Percentiles rank a stretch among this genome's conserved stretches.
These are phyloP conservation scores for Fomitopsis palustris DNA, from an alignment of 1,284 basidiomycete genomes.

Conservation along the genomic window DNA sequence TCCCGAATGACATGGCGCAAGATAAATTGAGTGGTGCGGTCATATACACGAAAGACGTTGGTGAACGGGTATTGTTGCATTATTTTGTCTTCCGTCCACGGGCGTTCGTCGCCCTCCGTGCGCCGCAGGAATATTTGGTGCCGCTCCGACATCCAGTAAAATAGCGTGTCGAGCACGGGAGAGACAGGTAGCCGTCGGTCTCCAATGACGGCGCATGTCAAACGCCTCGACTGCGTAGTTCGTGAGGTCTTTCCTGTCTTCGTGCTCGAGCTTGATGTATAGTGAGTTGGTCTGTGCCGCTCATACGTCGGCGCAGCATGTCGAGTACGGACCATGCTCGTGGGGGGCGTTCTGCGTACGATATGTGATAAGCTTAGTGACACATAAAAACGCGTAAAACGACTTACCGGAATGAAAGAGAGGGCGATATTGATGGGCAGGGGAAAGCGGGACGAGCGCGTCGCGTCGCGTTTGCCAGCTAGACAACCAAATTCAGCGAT, in stretches of 20 bases:
- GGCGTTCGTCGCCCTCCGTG: slow-evolving; percentile 25
- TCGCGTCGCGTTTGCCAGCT: slow-evolving; percentile 8
- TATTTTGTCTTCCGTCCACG: slow-evolving; percentile 37
- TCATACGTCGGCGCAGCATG: not conserved
- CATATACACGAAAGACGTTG: slow-evolving; percentile 41
- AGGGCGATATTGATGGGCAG: not conserved
- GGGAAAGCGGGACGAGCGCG: not conserved
- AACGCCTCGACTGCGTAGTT: not conserved
- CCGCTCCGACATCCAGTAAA: slow-evolving; percentile 34
- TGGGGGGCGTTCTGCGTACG: too few species aligned
- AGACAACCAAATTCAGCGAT: not conserved
- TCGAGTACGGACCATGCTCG: not conserved
- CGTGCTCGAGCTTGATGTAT: not conserved
- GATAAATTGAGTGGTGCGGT: slow-evolving; percentile 40
- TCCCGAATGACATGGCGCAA: slow-evolving; percentile 35
- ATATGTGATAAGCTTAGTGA: too few species aligned
- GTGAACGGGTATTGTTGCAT: slow-evolving; percentile 35
- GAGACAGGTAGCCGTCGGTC: slow-evolving; percentile 25
- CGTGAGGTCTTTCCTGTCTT: not conserved
- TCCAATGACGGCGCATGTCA: slow-evolving; percentile 24
- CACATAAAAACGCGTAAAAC: not conserved
- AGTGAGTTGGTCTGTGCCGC: not conserved
- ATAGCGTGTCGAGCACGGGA: slow-evolving; percentile 31
- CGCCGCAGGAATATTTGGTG: slow-evolving; percentile 31
- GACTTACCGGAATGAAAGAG: not conserved